Percentiles rank a stretch among this genome's conserved stretches.
phyloP scores from a whole-genome alignment of 169 alveolate genomes.

The Cryptosporidium parvum region DNA sequence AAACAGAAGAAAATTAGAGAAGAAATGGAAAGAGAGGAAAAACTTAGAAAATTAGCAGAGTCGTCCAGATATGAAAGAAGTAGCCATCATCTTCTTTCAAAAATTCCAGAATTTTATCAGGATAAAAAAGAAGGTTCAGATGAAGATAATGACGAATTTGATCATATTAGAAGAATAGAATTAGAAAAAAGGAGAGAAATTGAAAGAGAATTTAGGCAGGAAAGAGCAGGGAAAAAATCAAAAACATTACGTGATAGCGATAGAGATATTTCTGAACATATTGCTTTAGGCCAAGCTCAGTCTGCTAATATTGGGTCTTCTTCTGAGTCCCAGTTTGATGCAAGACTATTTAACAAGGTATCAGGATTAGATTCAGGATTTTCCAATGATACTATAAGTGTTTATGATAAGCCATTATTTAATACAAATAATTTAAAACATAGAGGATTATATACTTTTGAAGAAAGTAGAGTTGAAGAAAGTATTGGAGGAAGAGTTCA shows the following conservation, averaged over 20 bases:
- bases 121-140: constrained; percentile 58
- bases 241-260: constrained; percentile 89
- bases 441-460: constrained; percentile 44
- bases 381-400: constrained; percentile 88
- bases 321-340: constrained; percentile 86
- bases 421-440: constrained; percentile 18
- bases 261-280: constrained; percentile 93
- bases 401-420: constrained; percentile 93
- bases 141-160: constrained; percentile 76
- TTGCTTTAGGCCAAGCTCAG: constrained; percentile 93
- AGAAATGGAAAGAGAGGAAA: constrained; percentile 92
- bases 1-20: constrained; percentile 89
- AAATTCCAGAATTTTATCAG: constrained; percentile 23
- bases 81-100: constrained; percentile 25
- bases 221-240: constrained; percentile 87
- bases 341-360: constrained; percentile 88
- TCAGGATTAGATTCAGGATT: constrained; percentile 88
- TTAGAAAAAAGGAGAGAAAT: constrained; percentile 85
- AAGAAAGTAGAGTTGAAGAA: constrained; percentile 73
- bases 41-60: constrained; percentile 90
- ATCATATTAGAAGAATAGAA: constrained; percentile 80
- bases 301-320: constrained; percentile 57
- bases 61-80: constrained; percentile 90
- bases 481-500: constrained; percentile 80
- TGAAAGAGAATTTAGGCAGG: constrained; percentile 86